These are phyloP conservation scores for Entelexis paramagnoliae DNA, from an alignment of 1,139 yeast species.

Conservation along the genomic window DNA sequence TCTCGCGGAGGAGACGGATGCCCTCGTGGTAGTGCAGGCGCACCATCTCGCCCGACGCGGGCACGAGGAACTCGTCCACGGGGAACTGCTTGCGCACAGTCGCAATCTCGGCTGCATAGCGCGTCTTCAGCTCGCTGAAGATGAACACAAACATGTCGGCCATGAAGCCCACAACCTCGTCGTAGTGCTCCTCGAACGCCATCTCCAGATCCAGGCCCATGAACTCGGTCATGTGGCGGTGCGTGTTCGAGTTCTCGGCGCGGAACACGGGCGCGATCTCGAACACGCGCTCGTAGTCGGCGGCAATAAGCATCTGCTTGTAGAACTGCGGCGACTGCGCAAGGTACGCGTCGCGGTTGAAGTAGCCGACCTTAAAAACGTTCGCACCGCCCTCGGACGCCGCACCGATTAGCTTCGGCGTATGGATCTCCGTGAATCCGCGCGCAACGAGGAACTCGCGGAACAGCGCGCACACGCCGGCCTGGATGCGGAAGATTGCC, in stretches of 20 bases:
- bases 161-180: slow-evolving; percentile 79
- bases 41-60: slow-evolving; percentile 65
- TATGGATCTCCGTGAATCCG: slow-evolving; percentile 81
- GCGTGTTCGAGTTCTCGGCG: slow-evolving; percentile 98
- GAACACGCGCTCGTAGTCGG: slow-evolving; percentile 91
- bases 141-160: slow-evolving; percentile 81
- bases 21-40: slow-evolving; percentile 86
- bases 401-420: slow-evolving; percentile 91
- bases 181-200: slow-evolving; percentile 97
- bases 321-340: slow-evolving; percentile 98
- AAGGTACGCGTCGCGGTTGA: slow-evolving; percentile 82
- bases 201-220: slow-evolving; percentile 95
- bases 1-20: slow-evolving; percentile 69
- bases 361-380: slow-evolving; percentile 86
- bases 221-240: slow-evolving; percentile 98
- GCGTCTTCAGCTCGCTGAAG: slow-evolving; percentile 66
- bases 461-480: slow-evolving; percentile 80
- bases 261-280: slow-evolving; percentile 97
- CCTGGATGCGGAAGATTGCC: slow-evolving; percentile 88
- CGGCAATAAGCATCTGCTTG: slow-evolving; percentile 95
- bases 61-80: slow-evolving; percentile 91
- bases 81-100: slow-evolving; percentile 91
- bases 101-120: slow-evolving; percentile 77
- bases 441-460: slow-evolving; percentile 66
- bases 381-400: slow-evolving; percentile 97